Evolutionary conservation across 2,329 filamentous ascomycete species (phyloP).

Genomic region (Pseudogymnoascus destructans): DNA sequence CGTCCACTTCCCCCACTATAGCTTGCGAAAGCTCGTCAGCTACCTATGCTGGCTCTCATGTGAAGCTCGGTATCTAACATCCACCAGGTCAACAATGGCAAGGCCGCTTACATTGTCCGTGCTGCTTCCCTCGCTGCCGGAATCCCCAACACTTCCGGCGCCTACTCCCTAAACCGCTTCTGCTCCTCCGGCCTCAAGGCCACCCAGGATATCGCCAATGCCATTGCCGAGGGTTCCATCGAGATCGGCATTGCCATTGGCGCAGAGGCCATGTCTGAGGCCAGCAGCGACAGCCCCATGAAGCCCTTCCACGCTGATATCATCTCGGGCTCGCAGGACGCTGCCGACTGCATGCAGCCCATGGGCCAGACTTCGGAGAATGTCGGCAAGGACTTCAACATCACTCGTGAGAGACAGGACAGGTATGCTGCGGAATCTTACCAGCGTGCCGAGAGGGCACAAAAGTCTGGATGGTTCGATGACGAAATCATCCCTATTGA

Average conservation of each 20-base stretch:
- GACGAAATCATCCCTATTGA: constrained; percentile 89
- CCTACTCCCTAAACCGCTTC: constrained; percentile 83
- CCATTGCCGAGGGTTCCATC: constrained; percentile 69
- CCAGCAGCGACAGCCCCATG: constrained; percentile 57
- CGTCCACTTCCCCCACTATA: constrained; percentile 20
- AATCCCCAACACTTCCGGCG: constrained; percentile 78
- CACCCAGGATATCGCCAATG: constrained; percentile 84
- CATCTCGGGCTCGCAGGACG: constrained; percentile 56
- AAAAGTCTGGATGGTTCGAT: constrained; percentile 81
- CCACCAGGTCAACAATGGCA: constrained; percentile 60
- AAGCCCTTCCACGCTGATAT: constrained; percentile 68
- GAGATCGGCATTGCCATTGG: constrained; percentile 79
- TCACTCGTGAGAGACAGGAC: constrained; percentile 71
- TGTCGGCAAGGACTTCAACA: constrained; percentile 78
- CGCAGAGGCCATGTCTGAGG: constrained; percentile 73
- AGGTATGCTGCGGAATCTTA: constrained; percentile 78
- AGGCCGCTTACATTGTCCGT: constrained; percentile 82
- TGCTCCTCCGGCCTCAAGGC: constrained; percentile 95
- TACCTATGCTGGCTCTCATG: constrained; percentile 11
- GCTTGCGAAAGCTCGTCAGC: constrained; percentile 19
- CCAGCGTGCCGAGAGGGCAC: constrained; percentile 72
- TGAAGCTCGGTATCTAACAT: not conserved
- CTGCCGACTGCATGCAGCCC: constrained; percentile 75
- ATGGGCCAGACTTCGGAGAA: constrained; percentile 99
- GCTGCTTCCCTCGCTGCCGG: constrained; percentile 82